phyloP scores from a whole-genome alignment of 1,139 yeast genomes.

The Insectozyma bohioensis region DNA sequence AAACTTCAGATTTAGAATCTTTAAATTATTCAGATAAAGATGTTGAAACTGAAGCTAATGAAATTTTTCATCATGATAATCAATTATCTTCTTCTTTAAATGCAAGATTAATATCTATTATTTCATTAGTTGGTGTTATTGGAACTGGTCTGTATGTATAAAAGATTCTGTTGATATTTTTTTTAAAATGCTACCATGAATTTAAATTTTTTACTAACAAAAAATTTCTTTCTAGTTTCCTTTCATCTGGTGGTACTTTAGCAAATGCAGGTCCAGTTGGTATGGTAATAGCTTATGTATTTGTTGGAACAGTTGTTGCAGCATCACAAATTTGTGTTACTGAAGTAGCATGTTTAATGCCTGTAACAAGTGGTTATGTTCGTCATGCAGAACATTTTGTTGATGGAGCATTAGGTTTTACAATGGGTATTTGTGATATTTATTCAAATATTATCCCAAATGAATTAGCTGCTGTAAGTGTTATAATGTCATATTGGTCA shows the following conservation, averaged over 20 bases:
- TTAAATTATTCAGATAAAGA: conserved; percentile 6
- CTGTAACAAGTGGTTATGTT: conserved; percentile 26
- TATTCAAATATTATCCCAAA: conserved; percentile 21
- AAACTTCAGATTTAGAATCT: conserved; percentile 8
- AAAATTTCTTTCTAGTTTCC: conserved; percentile 10
- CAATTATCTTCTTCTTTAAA: conserved; percentile 16
- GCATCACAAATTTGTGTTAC: conserved; percentile 24
- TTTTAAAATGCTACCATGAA: no score
- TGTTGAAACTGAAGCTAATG: conserved; percentile 9
- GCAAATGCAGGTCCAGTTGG: conserved; percentile 20
- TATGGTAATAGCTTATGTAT: conserved; percentile 18
- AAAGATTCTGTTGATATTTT: background rate
- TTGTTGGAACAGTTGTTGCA: conserved; percentile 22
- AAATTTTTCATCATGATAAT: conserved; percentile 14
- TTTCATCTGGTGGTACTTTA: conserved; percentile 23
- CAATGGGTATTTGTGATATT: conserved; percentile 23
- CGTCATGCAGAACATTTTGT: conserved; percentile 29
- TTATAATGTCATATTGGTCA: conserved; percentile 25
- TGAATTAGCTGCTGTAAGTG: conserved; percentile 27
- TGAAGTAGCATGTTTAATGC: conserved; percentile 30
- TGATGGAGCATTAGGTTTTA: conserved; percentile 25
- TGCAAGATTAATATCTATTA: conserved; percentile 31
- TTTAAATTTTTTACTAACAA: background rate
- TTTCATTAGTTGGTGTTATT: conserved; percentile 29
- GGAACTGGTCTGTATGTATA: conserved; percentile 22